These are phyloP conservation scores for Hypoxylon lienhwacheense DNA, from an alignment of 495 filamentous ascomycete species.

Conservation along the genomic window DNA sequence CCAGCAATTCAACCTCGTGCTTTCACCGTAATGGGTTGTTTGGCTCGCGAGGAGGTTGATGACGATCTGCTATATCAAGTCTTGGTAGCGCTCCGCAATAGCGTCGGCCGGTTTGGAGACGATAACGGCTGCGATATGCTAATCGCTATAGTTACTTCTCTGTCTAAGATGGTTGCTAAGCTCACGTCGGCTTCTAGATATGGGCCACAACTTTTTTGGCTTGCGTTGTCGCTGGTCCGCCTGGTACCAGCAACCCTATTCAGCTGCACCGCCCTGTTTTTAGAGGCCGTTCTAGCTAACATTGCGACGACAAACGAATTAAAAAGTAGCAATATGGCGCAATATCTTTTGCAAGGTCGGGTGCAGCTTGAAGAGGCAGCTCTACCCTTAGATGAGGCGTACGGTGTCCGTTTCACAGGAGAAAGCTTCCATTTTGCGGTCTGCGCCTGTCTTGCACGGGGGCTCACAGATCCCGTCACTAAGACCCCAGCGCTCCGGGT, in stretches of 20 bases:
- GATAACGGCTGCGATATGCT: constrained; percentile 66
- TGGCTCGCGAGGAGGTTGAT: constrained; percentile 67
- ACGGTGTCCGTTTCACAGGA: constrained; percentile 62
- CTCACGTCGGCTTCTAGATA: constrained; percentile 64
- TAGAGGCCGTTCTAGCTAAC: constrained; percentile 63
- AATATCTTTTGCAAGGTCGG: constrained; percentile 59
- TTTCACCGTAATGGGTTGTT: constrained; percentile 69
- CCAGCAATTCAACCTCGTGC: constrained; percentile 67
- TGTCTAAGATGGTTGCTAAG: constrained; percentile 71
- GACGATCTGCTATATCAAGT: constrained; percentile 71
- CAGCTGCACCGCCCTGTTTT: constrained; percentile 62
- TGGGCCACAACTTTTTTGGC: constrained; percentile 68
- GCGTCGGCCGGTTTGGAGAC: constrained; percentile 60
- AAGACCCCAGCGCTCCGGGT: constrained; percentile 58
- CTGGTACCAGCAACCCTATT: constrained; percentile 60
- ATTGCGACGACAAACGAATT: constrained; percentile 60
- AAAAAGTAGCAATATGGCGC: constrained; percentile 58
- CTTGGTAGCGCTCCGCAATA: constrained; percentile 62
- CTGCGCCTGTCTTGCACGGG: constrained; percentile 61
- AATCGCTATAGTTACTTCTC: constrained; percentile 61
- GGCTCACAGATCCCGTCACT: constrained; percentile 61
- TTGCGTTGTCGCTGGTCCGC: constrained; percentile 65
- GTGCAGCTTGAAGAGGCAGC: constrained; percentile 59
- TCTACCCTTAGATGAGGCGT: constrained; percentile 59
- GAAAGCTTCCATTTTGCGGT: constrained; percentile 67